Evolutionary conservation across 2,329 filamentous ascomycete genomes (phyloP).

Genomic region (Sclerotinia minor): DNA sequence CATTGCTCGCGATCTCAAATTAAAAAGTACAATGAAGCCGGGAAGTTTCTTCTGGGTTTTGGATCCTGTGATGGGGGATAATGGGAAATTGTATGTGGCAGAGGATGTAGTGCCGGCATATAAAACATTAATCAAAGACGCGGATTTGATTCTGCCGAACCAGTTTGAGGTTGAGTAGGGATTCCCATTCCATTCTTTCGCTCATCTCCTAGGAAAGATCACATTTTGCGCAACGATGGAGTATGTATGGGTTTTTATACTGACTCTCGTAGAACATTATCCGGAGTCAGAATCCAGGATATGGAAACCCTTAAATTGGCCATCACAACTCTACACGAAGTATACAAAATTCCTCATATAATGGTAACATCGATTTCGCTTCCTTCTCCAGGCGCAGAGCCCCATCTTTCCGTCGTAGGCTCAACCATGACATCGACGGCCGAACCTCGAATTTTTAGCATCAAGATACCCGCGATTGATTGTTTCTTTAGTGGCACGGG

Average conservation of each 20-base stretch:
- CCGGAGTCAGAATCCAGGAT: slow-evolving; percentile 78
- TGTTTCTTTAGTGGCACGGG: slow-evolving; percentile 96
- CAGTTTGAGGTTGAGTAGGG: slow-evolving; percentile 94
- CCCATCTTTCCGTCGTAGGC: slow-evolving; percentile 70
- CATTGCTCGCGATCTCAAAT: slow-evolving; percentile 78
- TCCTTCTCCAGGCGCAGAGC: slow-evolving; percentile 52
- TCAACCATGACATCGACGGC: slow-evolving; percentile 67
- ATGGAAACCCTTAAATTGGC: slow-evolving; percentile 71
- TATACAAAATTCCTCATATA: slow-evolving; percentile 78
- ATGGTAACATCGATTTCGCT: slow-evolving; percentile 86
- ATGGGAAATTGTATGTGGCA: slow-evolving; percentile 86
- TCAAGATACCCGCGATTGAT: slow-evolving; percentile 83
- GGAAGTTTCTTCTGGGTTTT: slow-evolving; percentile 95
- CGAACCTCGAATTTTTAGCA: slow-evolving; percentile 78
- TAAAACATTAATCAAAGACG: slow-evolving; percentile 73
- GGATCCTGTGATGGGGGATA: slow-evolving; percentile 98
- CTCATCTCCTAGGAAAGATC: not conserved
- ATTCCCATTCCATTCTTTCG: slow-evolving; percentile 39
- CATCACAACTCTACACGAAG: slow-evolving; percentile 73
- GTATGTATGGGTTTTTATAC: not conserved
- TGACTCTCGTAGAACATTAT: slow-evolving; percentile 63
- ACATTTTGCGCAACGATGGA: not conserved
- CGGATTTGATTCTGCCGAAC: slow-evolving; percentile 91
- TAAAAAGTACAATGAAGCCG: slow-evolving; percentile 59
- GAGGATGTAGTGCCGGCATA: slow-evolving; percentile 92